These are phyloP conservation scores for Fraxinus paxiana DNA, from an alignment of 305 asterid species.

Conservation along the genomic window DNA sequence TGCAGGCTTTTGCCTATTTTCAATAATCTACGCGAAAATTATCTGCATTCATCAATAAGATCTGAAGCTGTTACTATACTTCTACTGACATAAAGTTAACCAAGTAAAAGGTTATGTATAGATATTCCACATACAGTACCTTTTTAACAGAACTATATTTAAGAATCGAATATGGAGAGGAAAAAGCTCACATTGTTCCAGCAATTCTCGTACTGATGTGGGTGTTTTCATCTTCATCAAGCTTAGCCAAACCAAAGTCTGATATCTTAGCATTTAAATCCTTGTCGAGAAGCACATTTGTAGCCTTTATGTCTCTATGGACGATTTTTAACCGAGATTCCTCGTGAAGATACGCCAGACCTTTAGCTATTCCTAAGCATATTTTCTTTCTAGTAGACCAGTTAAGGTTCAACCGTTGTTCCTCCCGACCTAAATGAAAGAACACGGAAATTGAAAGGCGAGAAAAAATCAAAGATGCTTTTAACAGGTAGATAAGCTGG, in stretches of 20 bases:
- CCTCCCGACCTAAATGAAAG: slow-evolving; percentile 45
- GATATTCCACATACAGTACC: background rate
- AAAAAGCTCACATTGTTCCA: slow-evolving; percentile 64
- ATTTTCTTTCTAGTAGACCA: slow-evolving; percentile 75
- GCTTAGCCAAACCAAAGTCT: slow-evolving; percentile 90
- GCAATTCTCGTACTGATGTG: slow-evolving; percentile 91
- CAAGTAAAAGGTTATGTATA: background rate
- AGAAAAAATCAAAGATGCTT: background rate
- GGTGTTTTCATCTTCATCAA: slow-evolving; percentile 87
- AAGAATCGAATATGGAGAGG: background rate
- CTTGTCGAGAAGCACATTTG: slow-evolving; percentile 81
- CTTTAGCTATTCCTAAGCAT: slow-evolving; percentile 77
- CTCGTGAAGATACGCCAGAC: slow-evolving; percentile 87
- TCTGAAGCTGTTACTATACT: background rate
- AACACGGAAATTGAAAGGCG: slow-evolving; percentile 14
- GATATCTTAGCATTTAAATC: slow-evolving; percentile 79
- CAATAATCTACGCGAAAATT: background rate
- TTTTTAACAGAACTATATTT: background rate
- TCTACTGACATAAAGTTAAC: background rate
- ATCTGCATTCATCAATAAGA: background rate
- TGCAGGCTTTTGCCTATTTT: background rate
- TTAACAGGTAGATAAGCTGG: background rate
- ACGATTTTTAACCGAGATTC: slow-evolving; percentile 86
- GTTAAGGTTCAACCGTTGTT: slow-evolving; percentile 59
- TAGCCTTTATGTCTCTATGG: slow-evolving; percentile 85